phyloP scores from a whole-genome alignment of 129 eudicot genomes.

The Solidago caesia region DNA sequence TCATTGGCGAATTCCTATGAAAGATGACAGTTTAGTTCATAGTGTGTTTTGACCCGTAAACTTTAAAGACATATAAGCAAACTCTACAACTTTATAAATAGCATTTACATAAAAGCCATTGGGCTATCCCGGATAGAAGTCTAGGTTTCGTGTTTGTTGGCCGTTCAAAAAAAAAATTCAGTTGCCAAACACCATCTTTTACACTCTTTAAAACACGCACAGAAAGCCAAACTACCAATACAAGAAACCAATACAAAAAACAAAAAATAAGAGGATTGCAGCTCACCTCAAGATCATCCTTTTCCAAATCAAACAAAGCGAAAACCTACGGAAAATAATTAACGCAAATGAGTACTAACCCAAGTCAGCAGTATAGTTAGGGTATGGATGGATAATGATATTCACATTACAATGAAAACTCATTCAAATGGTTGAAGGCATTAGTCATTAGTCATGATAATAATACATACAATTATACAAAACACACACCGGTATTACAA shows the following conservation, averaged over 20 bases:
- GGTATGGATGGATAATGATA: background rate
- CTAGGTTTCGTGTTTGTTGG: too few species aligned
- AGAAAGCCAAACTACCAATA: background rate
- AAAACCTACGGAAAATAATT: conserved; percentile 48
- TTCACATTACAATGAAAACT: background rate
- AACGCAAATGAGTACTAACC: conserved; percentile 8
- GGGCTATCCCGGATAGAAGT: too few species aligned
- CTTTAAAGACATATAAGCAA: too few species aligned
- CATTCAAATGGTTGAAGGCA: background rate
- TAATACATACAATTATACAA: background rate
- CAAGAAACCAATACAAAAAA: background rate
- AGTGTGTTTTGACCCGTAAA: too few species aligned
- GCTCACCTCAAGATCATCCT: conserved; percentile 83
- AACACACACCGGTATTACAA: too few species aligned
- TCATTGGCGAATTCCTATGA: conserved; percentile 73
- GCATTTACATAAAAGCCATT: too few species aligned
- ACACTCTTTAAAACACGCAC: too few species aligned
- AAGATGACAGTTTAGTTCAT: background rate
- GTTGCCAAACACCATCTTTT: too few species aligned
- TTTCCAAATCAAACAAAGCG: conserved; percentile 85
- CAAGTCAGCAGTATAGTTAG: background rate
- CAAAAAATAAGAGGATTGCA: background rate
- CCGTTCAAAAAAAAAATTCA: too few species aligned
- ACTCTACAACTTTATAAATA: too few species aligned
- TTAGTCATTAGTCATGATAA: background rate